A percentile compares a stretch with the other conserved stretches of the same genome.
phyloP scores from a whole-genome alignment of 805 yeast species.

The Yamadazyma endophytica region DNA sequence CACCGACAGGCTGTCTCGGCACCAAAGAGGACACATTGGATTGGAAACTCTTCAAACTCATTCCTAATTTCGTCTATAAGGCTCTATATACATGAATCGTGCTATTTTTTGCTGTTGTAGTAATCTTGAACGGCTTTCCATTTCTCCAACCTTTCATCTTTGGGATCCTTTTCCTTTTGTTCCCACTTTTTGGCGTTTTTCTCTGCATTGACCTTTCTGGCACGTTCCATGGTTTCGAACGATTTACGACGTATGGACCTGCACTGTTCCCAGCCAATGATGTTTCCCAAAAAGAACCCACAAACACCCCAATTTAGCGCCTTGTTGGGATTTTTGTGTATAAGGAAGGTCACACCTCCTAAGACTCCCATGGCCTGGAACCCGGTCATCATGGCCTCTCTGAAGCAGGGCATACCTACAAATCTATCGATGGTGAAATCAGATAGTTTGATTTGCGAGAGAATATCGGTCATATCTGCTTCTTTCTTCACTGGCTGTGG shows the following conservation, averaged over 20 bases:
- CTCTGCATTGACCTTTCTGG: constrained; percentile 47
- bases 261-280: constrained; percentile 93
- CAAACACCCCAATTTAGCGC: constrained; percentile 82
- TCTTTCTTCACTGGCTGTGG: constrained; percentile 14
- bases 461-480: constrained; percentile 26
- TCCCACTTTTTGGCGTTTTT: constrained; percentile 29
- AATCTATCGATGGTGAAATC: constrained; percentile 53
- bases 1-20: background rate
- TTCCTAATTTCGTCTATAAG: background rate
- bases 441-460: constrained; percentile 36
- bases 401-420: constrained; percentile 66
- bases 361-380: constrained; percentile 68
- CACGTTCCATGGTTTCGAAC: constrained; percentile 62
- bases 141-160: constrained; percentile 22
- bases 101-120: constrained; percentile 9
- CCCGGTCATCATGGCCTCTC: constrained; percentile 77
- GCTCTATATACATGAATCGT: background rate
- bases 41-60: background rate
- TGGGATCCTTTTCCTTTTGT: constrained; percentile 11
- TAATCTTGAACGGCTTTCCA: constrained; percentile 22
- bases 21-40: background rate
- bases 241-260: constrained; percentile 64
- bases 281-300: constrained; percentile 73
- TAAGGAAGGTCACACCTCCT: constrained; percentile 61
- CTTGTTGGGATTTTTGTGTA: constrained; percentile 56